These are phyloP conservation scores for Bruguiera sexangula DNA, from an alignment of 345 rosid species.

Conservation along the genomic window DNA sequence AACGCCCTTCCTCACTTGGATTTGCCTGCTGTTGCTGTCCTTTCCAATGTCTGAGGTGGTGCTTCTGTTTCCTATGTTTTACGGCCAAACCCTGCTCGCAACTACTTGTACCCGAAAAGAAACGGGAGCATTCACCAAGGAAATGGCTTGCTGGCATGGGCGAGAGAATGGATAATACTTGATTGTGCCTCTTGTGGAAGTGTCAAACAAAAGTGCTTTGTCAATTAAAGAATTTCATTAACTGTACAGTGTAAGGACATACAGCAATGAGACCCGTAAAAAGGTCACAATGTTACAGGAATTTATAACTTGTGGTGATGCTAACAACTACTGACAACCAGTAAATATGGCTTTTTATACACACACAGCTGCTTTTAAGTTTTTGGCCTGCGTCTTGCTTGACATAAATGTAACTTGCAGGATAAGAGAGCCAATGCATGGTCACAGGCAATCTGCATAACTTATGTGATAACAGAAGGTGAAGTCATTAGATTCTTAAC, in stretches of 20 bases:
- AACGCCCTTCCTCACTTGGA: too few relatives aligned
- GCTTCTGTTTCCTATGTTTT: too few relatives aligned
- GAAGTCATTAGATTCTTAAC: constrained; percentile 2
- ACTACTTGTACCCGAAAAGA: too few relatives aligned
- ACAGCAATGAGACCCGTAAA: constrained; percentile 11
- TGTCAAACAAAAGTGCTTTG: constrained; percentile 18
- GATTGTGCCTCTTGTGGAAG: not conserved
- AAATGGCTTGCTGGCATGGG: too few relatives aligned
- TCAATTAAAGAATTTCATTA: constrained; percentile 34
- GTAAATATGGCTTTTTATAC: constrained; percentile 34
- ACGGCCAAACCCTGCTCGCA: too few relatives aligned
- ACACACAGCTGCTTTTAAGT: constrained; percentile 22
- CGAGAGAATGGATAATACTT: too few relatives aligned
- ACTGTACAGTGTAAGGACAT: constrained; percentile 36
- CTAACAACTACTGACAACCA: constrained; percentile 14
- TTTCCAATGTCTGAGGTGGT: too few relatives aligned
- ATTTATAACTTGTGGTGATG: constrained; percentile 26
- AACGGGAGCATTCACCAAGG: too few relatives aligned
- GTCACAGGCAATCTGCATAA: constrained; percentile 10
- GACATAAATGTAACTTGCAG: not conserved
- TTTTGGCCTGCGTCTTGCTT: constrained; percentile 9
- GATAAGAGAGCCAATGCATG: constrained; percentile 3
- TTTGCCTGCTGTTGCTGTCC: too few relatives aligned
- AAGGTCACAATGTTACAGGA: constrained; percentile 22
- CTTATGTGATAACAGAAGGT: constrained; percentile 1